phyloP scores from a whole-genome alignment of 2,329 filamentous ascomycete species.

The Microsporum canis region DNA sequence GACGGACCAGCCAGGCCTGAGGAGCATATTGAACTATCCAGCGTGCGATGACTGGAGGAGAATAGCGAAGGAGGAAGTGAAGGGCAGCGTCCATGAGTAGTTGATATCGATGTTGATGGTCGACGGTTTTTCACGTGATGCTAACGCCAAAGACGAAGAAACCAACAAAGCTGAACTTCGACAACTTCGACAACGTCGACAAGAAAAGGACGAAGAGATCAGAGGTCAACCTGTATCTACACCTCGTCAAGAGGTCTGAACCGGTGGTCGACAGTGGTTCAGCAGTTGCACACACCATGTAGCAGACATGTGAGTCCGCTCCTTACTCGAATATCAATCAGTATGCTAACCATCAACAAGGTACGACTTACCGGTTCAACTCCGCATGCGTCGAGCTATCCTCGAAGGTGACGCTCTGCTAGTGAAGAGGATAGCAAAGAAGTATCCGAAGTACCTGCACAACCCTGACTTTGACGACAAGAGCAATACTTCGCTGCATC shows the following conservation, averaged over 20 bases:
- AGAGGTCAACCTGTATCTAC: not conserved
- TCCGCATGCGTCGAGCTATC: conserved; percentile 72
- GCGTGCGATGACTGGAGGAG: too few relatives aligned
- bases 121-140: too few relatives aligned
- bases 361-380: conserved; percentile 40
- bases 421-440: conserved; percentile 62
- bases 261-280: too few relatives aligned
- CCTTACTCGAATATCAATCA: not conserved
- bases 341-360: conserved; percentile 9
- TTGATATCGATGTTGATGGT: too few relatives aligned
- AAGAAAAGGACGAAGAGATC: not conserved
- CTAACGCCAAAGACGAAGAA: not conserved
- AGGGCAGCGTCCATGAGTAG: too few relatives aligned
- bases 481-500: conserved; percentile 73
- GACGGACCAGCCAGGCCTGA: too few relatives aligned
- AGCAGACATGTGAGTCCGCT: conserved; percentile 7
- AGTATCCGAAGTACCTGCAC: conserved; percentile 58
- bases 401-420: conserved; percentile 61
- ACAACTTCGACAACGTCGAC: not conserved
- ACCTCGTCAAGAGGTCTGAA: not conserved
- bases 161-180: not conserved
- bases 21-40: too few relatives aligned
- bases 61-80: too few relatives aligned
- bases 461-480: conserved; percentile 68
- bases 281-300: conserved; percentile 4